phyloP scores from a whole-genome alignment of 768 basidiomycete species.

The Paxillus ammoniavirescens region DNA sequence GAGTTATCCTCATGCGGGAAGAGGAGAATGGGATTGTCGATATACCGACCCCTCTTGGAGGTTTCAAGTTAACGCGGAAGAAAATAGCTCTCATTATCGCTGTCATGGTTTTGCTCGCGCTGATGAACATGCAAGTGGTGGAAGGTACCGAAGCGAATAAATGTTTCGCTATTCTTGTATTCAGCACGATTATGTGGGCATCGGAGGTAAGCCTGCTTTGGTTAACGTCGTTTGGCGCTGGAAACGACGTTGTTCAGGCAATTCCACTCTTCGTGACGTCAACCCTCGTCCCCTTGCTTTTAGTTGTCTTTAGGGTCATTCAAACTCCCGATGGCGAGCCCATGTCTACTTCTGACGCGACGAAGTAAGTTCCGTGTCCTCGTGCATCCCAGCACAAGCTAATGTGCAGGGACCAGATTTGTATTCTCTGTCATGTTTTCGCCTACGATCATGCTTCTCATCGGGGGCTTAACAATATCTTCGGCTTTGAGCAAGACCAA shows the following conservation, averaged over 20 bases:
- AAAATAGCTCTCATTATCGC: conserved; percentile 59
- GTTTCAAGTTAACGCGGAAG: conserved; percentile 62
- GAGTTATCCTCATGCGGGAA: conserved; percentile 46
- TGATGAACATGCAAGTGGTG: conserved; percentile 62
- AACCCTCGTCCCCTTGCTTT: conserved; percentile 80
- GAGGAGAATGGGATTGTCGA: conserved; percentile 35
- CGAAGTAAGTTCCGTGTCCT: conserved; percentile 54
- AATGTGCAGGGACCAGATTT: conserved; percentile 46
- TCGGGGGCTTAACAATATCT: conserved; percentile 97
- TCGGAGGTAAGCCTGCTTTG: conserved; percentile 67
- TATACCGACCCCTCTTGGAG: conserved; percentile 65
- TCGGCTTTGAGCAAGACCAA: conserved; percentile 94
- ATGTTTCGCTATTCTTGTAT: conserved; percentile 85
- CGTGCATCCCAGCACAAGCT: conserved; percentile 4
- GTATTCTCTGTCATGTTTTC: conserved; percentile 96
- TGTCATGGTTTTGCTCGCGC: conserved; percentile 49
- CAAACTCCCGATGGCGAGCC: conserved; percentile 51
- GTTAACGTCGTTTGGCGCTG: neutral
- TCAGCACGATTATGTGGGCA: conserved; percentile 95
- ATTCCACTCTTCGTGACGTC: conserved; percentile 98
- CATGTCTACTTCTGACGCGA: conserved; percentile 65
- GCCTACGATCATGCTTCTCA: conserved; percentile 96
- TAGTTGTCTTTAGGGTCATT: conserved; percentile 83
- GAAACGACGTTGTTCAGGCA: conserved; percentile 50
- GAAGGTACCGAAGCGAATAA: conserved; percentile 73